Percentiles rank a stretch among this genome's conserved stretches.
Conservation (phyloP, 2,329 filamentous ascomycete genomes). For the Sporothrix mexicana region DNA sequence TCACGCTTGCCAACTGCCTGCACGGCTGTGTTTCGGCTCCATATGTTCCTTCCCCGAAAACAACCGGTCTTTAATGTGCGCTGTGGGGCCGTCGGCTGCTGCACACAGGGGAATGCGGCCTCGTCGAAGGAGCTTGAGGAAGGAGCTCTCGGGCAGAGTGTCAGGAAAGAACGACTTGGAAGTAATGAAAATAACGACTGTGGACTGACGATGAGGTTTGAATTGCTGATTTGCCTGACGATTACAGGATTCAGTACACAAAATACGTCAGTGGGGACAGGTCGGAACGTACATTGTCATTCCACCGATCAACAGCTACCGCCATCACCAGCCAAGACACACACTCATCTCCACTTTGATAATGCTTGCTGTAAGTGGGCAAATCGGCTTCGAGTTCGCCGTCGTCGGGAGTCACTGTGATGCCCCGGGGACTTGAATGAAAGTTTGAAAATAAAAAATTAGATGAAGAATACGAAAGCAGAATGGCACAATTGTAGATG, state of each 20-base stretch:
- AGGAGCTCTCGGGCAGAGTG: not conserved
- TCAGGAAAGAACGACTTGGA: not conserved
- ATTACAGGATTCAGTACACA: not conserved
- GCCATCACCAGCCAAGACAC: not conserved
- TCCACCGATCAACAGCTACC: not conserved
- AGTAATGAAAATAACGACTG: too few relatives aligned
- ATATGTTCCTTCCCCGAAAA: conserved; percentile 1
- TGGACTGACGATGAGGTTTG: too few relatives aligned
- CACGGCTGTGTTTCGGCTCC: not conserved
- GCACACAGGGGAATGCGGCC: too few relatives aligned
- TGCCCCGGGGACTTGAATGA: not conserved
- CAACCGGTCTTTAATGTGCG: conserved; percentile 10
- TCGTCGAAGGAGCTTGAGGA: not conserved
- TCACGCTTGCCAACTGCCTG: not conserved
- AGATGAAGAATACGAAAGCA: not conserved
- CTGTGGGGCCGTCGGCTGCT: not conserved
- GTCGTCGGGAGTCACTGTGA: not conserved
- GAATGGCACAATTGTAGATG: not conserved
- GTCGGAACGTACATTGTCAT: not conserved
- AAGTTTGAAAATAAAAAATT: not conserved
- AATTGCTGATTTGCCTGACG: too few relatives aligned
- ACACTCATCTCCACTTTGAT: not conserved
- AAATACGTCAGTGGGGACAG: conserved; percentile 9
- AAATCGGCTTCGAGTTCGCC: conserved; percentile 8
- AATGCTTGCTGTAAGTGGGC: not conserved